Evolutionary conservation across 2,329 filamentous ascomycete species (phyloP).

Genomic region (Metarhizium humberi): DNA sequence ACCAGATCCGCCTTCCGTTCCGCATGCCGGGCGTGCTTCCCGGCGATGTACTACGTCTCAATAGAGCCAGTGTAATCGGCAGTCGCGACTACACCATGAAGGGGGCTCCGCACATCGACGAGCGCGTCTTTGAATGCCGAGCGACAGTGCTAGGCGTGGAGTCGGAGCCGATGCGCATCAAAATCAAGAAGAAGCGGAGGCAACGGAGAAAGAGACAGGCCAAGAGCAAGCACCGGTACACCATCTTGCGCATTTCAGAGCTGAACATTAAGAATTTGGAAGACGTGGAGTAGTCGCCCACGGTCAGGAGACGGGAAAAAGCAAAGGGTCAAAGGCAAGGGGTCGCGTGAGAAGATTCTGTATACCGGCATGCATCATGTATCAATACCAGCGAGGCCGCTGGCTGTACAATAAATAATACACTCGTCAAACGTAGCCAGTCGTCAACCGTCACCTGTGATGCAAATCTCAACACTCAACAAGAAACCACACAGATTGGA

Average conservation of each 20-base stretch:
- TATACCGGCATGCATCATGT: background rate
- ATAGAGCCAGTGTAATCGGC: slow-evolving; percentile 74
- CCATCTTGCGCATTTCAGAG: slow-evolving; percentile 76
- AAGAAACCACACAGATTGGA: too few relatives aligned
- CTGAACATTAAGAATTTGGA: slow-evolving; percentile 50
- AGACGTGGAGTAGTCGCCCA: slow-evolving; percentile 20
- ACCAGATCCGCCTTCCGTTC: slow-evolving; percentile 69
- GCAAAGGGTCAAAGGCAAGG: too few relatives aligned
- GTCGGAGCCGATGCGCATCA: slow-evolving; percentile 65
- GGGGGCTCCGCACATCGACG: slow-evolving; percentile 72
- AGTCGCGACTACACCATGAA: slow-evolving; percentile 86
- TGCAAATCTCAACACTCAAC: too few relatives aligned
- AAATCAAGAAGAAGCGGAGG: slow-evolving; percentile 74
- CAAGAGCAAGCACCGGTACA: slow-evolving; percentile 85
- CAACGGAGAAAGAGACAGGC: slow-evolving; percentile 66
- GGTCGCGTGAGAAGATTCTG: too few relatives aligned
- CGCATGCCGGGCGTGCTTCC: slow-evolving; percentile 66
- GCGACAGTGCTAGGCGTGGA: slow-evolving; percentile 80
- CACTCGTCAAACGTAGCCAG: background rate
- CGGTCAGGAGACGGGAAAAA: too few relatives aligned
- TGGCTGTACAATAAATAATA: slow-evolving; percentile 8
- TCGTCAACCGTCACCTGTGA: too few relatives aligned
- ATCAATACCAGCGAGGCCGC: background rate
- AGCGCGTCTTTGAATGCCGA: slow-evolving; percentile 74
- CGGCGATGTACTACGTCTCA: slow-evolving; percentile 80